A percentile compares a stretch with the other conserved stretches of the same genome.
phyloP scores from a whole-genome alignment of 352 stramenopile species.

The Phytophthora hibernalis region DNA sequence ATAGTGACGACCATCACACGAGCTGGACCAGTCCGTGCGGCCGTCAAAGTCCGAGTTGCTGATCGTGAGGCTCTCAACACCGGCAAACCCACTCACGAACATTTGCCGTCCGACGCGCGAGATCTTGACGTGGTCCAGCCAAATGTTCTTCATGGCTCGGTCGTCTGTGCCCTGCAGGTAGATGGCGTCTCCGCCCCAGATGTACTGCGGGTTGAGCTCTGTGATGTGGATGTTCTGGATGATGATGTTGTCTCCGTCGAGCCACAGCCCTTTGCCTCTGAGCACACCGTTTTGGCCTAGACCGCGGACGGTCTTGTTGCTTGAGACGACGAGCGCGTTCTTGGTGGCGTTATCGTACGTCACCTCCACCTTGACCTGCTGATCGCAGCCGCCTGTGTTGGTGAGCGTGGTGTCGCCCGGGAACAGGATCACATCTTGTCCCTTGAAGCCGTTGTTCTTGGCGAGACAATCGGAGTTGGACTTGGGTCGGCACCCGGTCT shows the following conservation, averaged over 20 bases:
- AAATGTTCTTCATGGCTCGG: slow-evolving; percentile 34
- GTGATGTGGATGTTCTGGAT: slow-evolving; percentile 52
- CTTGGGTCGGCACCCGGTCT: slow-evolving; percentile 42
- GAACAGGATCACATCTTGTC: slow-evolving; percentile 50
- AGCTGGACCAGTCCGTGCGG: slow-evolving; percentile 40
- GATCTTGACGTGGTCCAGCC: slow-evolving; percentile 60
- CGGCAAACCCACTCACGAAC: slow-evolving; percentile 41
- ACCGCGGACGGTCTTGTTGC: slow-evolving; percentile 42
- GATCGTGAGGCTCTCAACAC: slow-evolving; percentile 51
- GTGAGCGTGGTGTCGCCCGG: slow-evolving; percentile 44
- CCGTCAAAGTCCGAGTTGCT: slow-evolving; percentile 62
- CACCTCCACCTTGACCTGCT: slow-evolving; percentile 34
- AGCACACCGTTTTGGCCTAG: slow-evolving; percentile 30
- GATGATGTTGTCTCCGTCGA: slow-evolving; percentile 44
- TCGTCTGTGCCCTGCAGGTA: slow-evolving; percentile 32
- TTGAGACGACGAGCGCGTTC: slow-evolving; percentile 25
- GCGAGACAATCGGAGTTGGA: slow-evolving; percentile 40
- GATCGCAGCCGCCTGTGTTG: slow-evolving; percentile 50
- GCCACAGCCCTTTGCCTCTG: slow-evolving; percentile 32
- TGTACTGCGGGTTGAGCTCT: slow-evolving; percentile 50
- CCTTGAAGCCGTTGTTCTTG: slow-evolving; percentile 45
- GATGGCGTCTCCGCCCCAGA: slow-evolving; percentile 40
- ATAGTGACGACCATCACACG: slow-evolving; percentile 60
- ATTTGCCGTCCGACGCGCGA: slow-evolving; percentile 47
- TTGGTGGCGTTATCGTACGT: slow-evolving; percentile 39